These are phyloP conservation scores for Cardamine resedifolia DNA, from an alignment of 345 rosid species.

Conservation along the genomic window DNA sequence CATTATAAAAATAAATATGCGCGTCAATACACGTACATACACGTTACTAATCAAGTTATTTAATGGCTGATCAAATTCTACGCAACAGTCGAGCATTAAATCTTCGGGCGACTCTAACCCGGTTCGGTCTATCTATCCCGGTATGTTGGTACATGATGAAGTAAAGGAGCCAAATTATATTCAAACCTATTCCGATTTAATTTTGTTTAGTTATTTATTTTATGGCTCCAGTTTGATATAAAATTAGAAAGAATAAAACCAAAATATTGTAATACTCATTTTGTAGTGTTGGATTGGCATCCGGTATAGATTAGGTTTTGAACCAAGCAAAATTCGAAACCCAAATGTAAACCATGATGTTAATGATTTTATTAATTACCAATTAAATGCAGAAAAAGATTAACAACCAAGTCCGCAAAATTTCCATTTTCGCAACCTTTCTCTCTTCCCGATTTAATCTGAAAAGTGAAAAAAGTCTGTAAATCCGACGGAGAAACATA, in stretches of 20 bases:
- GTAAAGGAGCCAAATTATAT: too few species aligned
- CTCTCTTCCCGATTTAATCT: conserved; percentile 22
- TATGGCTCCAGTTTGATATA: background rate
- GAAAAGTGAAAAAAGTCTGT: conserved; percentile 2
- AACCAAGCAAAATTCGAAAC: background rate
- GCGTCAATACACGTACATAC: conserved; percentile 2
- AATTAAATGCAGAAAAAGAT: background rate
- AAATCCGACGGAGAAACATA: conserved; percentile 3
- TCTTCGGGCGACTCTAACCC: background rate
- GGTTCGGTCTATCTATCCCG: conserved; percentile 17
- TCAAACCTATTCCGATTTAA: too few species aligned
- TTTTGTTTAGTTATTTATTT: background rate
- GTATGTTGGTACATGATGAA: background rate
- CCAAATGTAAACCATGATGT: background rate
- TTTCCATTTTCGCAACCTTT: conserved; percentile 2
- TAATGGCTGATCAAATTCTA: background rate
- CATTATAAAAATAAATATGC: background rate
- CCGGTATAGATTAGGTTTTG: background rate
- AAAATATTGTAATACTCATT: background rate
- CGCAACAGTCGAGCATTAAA: background rate
- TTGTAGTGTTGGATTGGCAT: background rate
- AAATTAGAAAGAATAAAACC: background rate
- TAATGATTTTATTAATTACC: background rate
- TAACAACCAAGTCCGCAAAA: conserved; percentile 1
- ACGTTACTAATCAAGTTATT: conserved; percentile 14